Evolutionary conservation across 352 stramenopile genomes (phyloP).

Genomic region (Lagenidium giganteum): DNA sequence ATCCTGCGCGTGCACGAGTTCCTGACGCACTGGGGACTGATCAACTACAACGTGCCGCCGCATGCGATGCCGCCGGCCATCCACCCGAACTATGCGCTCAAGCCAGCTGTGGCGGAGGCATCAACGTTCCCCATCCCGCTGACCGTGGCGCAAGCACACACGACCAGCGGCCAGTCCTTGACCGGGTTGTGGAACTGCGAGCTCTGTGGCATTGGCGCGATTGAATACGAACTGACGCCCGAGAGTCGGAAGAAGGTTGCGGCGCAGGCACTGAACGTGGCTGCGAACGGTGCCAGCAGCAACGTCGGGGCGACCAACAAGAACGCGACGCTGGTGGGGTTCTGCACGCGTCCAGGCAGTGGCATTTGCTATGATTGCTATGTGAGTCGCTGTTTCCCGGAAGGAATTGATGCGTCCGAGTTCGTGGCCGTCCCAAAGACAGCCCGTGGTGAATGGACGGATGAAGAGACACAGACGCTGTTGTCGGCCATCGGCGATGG

Average conservation of each 20-base stretch:
- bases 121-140: conserved; percentile 19
- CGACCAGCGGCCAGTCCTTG: background rate
- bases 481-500: no score
- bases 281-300: background rate
- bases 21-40: conserved; percentile 79
- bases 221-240: conserved; percentile 49
- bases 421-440: conserved; percentile 36
- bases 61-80: conserved; percentile 53
- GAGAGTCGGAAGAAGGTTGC: conserved; percentile 57
- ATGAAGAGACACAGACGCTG: no score
- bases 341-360: conserved; percentile 44
- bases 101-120: conserved; percentile 6
- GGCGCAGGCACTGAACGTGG: conserved; percentile 1
- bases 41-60: conserved; percentile 80
- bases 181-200: conserved; percentile 32
- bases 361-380: conserved; percentile 71
- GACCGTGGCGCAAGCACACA: conserved; percentile 22
- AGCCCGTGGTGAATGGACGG: conserved; percentile 46
- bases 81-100: conserved; percentile 57
- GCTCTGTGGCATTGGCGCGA: conserved; percentile 26
- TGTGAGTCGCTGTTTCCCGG: conserved; percentile 52
- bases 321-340: conserved; percentile 35
- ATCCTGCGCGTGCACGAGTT: conserved; percentile 85
- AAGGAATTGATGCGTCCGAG: conserved; percentile 51
- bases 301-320: conserved; percentile 18